phyloP scores from a whole-genome alignment of 331 rosid species.

The Saraca asoca region DNA sequence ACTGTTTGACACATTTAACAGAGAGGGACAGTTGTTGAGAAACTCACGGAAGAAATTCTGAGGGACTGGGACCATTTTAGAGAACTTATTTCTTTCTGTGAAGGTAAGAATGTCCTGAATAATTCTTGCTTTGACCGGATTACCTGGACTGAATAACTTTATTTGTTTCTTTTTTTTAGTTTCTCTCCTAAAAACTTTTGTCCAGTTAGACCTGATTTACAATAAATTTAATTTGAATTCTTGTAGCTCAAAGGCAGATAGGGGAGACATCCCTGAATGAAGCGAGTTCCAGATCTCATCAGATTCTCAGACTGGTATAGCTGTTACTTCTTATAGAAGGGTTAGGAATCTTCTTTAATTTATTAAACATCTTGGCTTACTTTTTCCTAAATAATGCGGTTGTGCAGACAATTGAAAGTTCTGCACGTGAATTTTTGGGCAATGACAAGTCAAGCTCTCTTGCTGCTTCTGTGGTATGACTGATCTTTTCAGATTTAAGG shows the following conservation, averaged over 20 bases:
- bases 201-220: constrained; percentile 10
- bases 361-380: constrained; percentile 32
- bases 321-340: constrained; percentile 17
- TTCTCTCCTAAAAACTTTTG: not conserved
- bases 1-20: constrained; percentile 44
- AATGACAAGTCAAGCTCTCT: constrained; percentile 91
- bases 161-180: constrained; percentile 4
- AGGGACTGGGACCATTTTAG: constrained; percentile 82
- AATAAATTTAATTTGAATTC: constrained; percentile 5
- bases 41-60: constrained; percentile 76
- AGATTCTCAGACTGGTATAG: constrained; percentile 84
- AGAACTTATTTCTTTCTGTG: constrained; percentile 82
- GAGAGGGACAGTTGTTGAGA: constrained; percentile 97
- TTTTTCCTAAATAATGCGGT: constrained; percentile 32
- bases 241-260: constrained; percentile 92
- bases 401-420: constrained; percentile 84
- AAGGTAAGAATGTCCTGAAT: constrained; percentile 52
- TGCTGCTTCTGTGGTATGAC: constrained; percentile 84
- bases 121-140: constrained; percentile 2
- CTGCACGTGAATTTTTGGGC: constrained; percentile 82
- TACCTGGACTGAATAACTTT: constrained; percentile 15
- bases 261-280: constrained; percentile 96
- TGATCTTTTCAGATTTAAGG: not conserved
- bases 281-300: constrained; percentile 99
- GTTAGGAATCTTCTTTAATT: constrained; percentile 10